These are phyloP conservation scores for Xylariaceae sp. DNA, from an alignment of 2,329 filamentous ascomycete genomes.

Conservation along the genomic window DNA sequence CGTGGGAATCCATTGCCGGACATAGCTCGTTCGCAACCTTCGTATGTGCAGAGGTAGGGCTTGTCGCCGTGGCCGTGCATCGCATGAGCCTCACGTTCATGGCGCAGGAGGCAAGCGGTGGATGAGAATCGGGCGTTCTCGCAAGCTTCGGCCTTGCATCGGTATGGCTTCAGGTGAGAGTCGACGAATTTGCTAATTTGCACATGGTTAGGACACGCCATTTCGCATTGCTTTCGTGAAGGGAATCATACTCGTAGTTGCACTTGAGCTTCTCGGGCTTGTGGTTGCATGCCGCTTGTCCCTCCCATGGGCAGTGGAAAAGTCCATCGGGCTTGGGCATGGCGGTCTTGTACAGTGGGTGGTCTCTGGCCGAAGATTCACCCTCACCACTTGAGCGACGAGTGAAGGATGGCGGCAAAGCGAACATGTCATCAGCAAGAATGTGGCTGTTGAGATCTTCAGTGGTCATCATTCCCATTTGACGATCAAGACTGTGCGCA, in stretches of 20 bases:
- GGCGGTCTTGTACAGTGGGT: slow-evolving; percentile 66
- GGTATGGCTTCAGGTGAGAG: slow-evolving; percentile 93
- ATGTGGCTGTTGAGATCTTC: slow-evolving; percentile 36
- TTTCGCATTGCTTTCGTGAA: not conserved
- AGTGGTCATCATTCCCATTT: slow-evolving; percentile 36
- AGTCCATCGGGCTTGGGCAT: slow-evolving; percentile 65
- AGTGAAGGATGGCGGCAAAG: slow-evolving; percentile 39
- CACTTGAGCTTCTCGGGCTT: slow-evolving; percentile 95
- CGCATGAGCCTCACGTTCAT: slow-evolving; percentile 92
- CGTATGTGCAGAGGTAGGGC: slow-evolving; percentile 82
- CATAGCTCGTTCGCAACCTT: slow-evolving; percentile 78
- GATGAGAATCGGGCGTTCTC: slow-evolving; percentile 88
- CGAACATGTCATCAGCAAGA: slow-evolving; percentile 36
- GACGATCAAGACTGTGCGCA: slow-evolving; percentile 36
- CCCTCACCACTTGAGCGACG: slow-evolving; percentile 48
- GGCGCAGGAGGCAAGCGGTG: slow-evolving; percentile 87
- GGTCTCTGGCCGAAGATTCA: slow-evolving; percentile 55
- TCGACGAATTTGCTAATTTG: slow-evolving; percentile 83
- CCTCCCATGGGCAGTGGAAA: slow-evolving; percentile 89
- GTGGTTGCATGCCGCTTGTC: slow-evolving; percentile 69
- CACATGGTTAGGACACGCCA: slow-evolving; percentile 16
- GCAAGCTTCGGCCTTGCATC: slow-evolving; percentile 81
- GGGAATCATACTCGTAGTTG: slow-evolving; percentile 83
- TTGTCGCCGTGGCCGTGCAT: slow-evolving; percentile 93
- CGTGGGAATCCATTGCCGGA: slow-evolving; percentile 86